Evolutionary conservation across 148 eudicot species (phyloP), one percentile per base, ranked within the genome.

Genomic region (Vaccinium corymbosum): DNA sequence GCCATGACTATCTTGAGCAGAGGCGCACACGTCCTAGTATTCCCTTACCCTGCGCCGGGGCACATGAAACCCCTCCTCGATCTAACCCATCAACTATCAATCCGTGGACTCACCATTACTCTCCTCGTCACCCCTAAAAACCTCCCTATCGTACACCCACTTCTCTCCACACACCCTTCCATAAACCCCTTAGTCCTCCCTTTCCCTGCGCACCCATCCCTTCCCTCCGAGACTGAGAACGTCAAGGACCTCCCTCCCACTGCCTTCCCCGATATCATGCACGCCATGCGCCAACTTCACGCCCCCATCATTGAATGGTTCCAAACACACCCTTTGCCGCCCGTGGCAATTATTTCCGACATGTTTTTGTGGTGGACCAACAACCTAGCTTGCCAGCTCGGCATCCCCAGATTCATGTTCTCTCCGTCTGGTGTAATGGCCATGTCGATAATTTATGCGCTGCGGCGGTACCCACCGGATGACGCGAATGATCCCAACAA

Each of bases 1-100:
- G 16, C 84, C 64, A 82, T 82, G 84, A 42, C 66, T 32, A 20
- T 49, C 78, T 52, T n/a, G 8, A 51, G 19, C 66, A 51, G 57
- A 8, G 77, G 79, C 9, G 50, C 83, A 79, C 94, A 94, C 84
- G 76, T 92, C 19, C 81, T 94, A 0, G 86, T 93, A n/a, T 80
- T 93, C 79, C 98, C 98, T 32, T 93, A 75, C 85, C 95, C 98
- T 38, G 94, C 96, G 2, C 96, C 92, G 83, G 94, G 98, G 53
- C 96, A 94, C 87, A 90, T 92, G 89, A 89, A 91, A 3, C 85
- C 93, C 8, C 87, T 92, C 76, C 91, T 93, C 25, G 96, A 93
- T 88, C 83, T 93, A 1, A 86, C 94, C 49, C 88, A 88, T 83
- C 91, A 88, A 78, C 83, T 94, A 76, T 80, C 89, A 46, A 84